phyloP scores from a whole-genome alignment of 2,329 filamentous ascomycete genomes.

The Fusarium longipes region DNA sequence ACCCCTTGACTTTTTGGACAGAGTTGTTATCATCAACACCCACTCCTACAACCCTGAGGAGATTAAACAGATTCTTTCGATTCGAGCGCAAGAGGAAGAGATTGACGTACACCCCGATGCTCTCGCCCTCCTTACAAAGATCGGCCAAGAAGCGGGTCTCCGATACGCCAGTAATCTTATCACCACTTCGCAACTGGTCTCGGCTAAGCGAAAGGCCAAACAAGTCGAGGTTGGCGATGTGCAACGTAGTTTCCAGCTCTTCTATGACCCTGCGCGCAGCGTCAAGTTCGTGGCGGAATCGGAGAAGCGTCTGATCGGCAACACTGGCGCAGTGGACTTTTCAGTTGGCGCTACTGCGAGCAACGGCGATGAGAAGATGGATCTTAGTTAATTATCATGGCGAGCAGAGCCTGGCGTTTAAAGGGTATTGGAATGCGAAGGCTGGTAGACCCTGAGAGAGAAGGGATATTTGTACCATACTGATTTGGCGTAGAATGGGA shows the following conservation, averaged over 20 bases:
- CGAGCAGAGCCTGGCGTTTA: conserved; percentile 49
- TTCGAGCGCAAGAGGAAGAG: conserved; percentile 95
- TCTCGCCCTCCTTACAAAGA: conserved; percentile 92
- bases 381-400: conserved; percentile 54
- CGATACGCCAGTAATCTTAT: conserved; percentile 98
- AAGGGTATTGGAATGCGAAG: conserved; percentile 38
- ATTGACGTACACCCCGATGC: conserved; percentile 91
- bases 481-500: conserved; percentile 46
- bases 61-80: conserved; percentile 90
- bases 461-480: conserved; percentile 47
- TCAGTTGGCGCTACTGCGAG: conserved; percentile 50
- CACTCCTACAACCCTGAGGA: conserved; percentile 85
- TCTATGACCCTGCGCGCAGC: conserved; percentile 89
- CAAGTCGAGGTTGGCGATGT: conserved; percentile 90
- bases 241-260: conserved; percentile 91
- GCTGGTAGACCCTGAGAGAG: conserved; percentile 28
- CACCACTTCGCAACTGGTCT: conserved; percentile 89
- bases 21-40: conserved; percentile 95
- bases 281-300: conserved; percentile 91
- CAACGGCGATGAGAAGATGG: conserved; percentile 60
- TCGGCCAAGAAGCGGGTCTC: conserved; percentile 90
- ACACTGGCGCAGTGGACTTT: conserved; percentile 84
- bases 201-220: conserved; percentile 85
- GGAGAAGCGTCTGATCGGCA: conserved; percentile 92
- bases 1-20: conserved; percentile 94